A percentile compares a stretch with the other conserved stretches of the same genome.
Conservation (phyloP, 2,329 filamentous ascomycete genomes). For the Talaromyces sp. region DNA sequence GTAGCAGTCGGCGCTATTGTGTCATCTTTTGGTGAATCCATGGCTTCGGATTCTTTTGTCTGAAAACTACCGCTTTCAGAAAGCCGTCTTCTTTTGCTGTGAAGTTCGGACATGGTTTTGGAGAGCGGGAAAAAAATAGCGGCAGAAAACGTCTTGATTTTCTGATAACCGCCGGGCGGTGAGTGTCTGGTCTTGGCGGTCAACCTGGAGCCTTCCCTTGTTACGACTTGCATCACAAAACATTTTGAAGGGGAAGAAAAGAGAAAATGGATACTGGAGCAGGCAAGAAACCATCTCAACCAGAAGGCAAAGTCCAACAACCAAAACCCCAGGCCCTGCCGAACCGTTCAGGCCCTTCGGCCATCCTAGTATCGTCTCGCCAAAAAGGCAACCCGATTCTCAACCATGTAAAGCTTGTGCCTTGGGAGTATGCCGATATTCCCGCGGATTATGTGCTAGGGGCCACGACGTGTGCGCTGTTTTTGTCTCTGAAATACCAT, state of each 20-base stretch:
- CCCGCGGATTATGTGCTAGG: constrained; percentile 89
- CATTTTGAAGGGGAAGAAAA: background rate
- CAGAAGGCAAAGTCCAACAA: constrained; percentile 63
- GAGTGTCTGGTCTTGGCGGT: constrained; percentile 9
- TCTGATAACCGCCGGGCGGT: constrained; percentile 17
- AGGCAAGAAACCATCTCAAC: constrained; percentile 20
- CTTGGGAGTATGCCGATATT: constrained; percentile 98
- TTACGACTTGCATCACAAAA: background rate
- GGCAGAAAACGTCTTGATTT: constrained; percentile 25
- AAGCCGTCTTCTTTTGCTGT: constrained; percentile 30
- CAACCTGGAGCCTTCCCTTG: background rate
- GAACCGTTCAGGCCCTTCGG: constrained; percentile 60
- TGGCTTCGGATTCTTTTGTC: constrained; percentile 14
- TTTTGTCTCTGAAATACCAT: constrained; percentile 94
- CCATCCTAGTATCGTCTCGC: constrained; percentile 82
- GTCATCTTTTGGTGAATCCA: constrained; percentile 13
- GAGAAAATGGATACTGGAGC: background rate
- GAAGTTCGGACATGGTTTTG: constrained; percentile 27
- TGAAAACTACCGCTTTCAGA: constrained; percentile 23
- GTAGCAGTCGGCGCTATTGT: constrained; percentile 14
- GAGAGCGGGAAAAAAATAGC: constrained; percentile 21
- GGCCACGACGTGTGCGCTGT: constrained; percentile 80
- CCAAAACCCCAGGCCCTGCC: constrained; percentile 83
- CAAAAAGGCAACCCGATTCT: constrained; percentile 95
- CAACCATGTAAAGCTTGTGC: constrained; percentile 70